Evolutionary conservation across 2,329 filamentous ascomycete genomes (phyloP).

Genomic region (Chaetomium sp.): DNA sequence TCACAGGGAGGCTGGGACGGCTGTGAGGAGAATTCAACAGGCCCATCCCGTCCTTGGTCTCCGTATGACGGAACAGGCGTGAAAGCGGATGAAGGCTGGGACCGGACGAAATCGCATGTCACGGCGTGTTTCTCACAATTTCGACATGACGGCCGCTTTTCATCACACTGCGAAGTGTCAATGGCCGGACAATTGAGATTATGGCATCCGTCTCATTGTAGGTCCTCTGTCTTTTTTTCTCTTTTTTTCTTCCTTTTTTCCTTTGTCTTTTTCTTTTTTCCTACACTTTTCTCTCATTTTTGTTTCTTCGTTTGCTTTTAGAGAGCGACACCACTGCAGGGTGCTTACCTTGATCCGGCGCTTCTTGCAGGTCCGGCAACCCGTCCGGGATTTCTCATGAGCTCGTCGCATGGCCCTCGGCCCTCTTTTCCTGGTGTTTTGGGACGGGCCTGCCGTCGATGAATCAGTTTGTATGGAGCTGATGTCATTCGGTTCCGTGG

Average conservation of each 20-base stretch:
- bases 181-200: too few species aligned
- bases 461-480: neutral
- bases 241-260: neutral
- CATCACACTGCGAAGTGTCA: slow-evolving; percentile 40
- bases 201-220: too few species aligned
- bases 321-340: too few species aligned
- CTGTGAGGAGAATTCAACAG: neutral
- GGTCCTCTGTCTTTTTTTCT: neutral
- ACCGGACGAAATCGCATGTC: slow-evolving; percentile 39
- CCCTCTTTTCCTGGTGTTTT: neutral
- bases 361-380: slow-evolving; percentile 42
- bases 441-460: neutral
- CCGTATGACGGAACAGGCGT: neutral
- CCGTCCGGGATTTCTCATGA: slow-evolving; percentile 39
- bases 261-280: too few species aligned
- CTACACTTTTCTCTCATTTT: too few species aligned
- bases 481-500: neutral
- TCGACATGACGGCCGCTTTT: slow-evolving; percentile 41
- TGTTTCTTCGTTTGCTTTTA: too few species aligned
- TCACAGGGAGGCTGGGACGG: slow-evolving; percentile 1
- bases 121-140: slow-evolving; percentile 44
- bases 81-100: slow-evolving; percentile 5
- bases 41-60: neutral
- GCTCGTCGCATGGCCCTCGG: neutral
- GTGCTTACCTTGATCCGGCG: slow-evolving; percentile 44